Base-by-base conservation (phyloP, 768 basidiomycete species). In the Postia placenta region DNA sequence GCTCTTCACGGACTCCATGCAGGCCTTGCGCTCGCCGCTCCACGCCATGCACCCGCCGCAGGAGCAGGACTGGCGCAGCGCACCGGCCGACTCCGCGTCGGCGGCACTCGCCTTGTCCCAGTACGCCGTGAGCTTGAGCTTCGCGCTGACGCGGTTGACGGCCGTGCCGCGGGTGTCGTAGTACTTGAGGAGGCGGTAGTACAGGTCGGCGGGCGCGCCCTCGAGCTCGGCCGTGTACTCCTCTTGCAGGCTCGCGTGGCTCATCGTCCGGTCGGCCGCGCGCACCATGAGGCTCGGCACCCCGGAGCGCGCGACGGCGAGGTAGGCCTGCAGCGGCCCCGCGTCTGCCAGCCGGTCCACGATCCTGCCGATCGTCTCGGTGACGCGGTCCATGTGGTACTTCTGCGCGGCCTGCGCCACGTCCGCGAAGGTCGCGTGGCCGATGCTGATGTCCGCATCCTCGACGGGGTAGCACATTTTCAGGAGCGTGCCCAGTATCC, bases 401-500 rank as follows among this genome's bases (percentile, higher is more conserved):
- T 58, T 56, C 22, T 17, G 20, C 5, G 49, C 55, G 2, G 57
- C 57, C 6, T 50, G 49, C 17, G 58, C 23, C 24, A 59, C 55
- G 12, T 39, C 42, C 4, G 59, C 40, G 12, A 23, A 22, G 2
- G 50, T 37, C 23, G 55, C 42, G 14, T 47, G 42, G 7, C 30
- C 20, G 15, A 54, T 30, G n/a, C 15, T 27, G 11, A 47, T 46
- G 12, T 49, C 50, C 2, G 24, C 50, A 15, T 47, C 45, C 17
- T 49, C 42, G 6, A 45, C 19, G 20, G 54, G 50, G 44, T 57
- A 58, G 47, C 49, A 59, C 26, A 64, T 38, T 2, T 52, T 46
- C 14, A 65, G 47, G 11, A 53, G 25, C 9, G 4, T 15, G 12
- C 42, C 37, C 22, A 53, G 45, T 0, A 39, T 42, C 14, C 17